Conservation (phyloP, 345 rosid genomes). For the Passiflora organensis region DNA sequence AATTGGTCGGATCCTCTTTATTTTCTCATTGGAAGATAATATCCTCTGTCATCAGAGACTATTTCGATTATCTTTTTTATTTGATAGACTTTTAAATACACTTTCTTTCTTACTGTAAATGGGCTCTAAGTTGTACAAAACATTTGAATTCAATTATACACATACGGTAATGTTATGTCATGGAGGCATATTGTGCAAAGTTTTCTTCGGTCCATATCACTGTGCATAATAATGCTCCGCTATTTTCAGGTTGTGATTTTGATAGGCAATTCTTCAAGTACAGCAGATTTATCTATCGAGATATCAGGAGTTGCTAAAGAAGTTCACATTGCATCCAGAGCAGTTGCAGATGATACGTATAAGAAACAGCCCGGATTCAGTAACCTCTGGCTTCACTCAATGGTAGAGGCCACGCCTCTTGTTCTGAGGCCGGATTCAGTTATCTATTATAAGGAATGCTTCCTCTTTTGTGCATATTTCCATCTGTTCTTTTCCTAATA, state of each 20-base stretch:
- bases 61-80: no score
- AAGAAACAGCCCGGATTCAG: conserved; percentile 32
- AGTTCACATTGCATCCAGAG: conserved; percentile 63
- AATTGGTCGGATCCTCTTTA: no score
- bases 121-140: no score
- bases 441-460: background rate
- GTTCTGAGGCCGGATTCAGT: background rate
- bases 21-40: no score
- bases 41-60: no score
- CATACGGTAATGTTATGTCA: no score
- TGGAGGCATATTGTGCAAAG: no score
- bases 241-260: conserved; percentile 48
- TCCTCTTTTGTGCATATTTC: background rate
- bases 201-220: no score
- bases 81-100: no score
- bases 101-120: no score
- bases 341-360: conserved; percentile 37
- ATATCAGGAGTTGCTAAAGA: conserved; percentile 58
- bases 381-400: conserved; percentile 65
- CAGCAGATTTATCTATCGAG: conserved; percentile 66
- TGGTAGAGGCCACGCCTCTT: conserved; percentile 42
- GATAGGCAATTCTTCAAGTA: conserved; percentile 63
- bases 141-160: no score
- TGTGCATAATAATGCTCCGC: background rate
- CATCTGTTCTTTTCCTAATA: background rate